Evolutionary conservation across 768 basidiomycete genomes (phyloP), one percentile per base, ranked within the genome.

Genomic region (Lactifluus hygrophoroides): DNA sequence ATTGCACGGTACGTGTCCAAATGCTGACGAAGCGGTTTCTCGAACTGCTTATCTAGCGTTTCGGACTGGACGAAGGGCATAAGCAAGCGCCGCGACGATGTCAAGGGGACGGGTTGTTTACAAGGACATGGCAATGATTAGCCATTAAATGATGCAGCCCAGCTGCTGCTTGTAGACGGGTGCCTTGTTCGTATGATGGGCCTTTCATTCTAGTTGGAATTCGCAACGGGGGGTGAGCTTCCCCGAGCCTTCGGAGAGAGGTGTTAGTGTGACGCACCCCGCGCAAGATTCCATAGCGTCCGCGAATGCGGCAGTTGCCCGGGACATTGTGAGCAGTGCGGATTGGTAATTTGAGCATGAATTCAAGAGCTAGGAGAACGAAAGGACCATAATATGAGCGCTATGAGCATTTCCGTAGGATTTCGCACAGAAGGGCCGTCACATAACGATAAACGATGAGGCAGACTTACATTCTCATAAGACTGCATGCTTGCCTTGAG

Each of bases 81-180:
- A 23, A 40, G 48, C 30, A 25, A 32, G 48, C 3, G 34, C 23
- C 38, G 4, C 25, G 3, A 17, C 3, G 30, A 52, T 19, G 16
- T 38, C 7, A 3, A 17, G 56, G 52, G 35, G 11, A 40, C 54
- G 44, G 46, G 54, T 28, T 45, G 77, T 84, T 60, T 61, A 92
- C 91, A 69, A 97, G 74, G 57, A 97, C 83, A 70, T 93, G 90
- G 81, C 90, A 93, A 64, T 94, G 90, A 69, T 94, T 95, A 50
- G 87, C 85, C 65, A 95, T 85, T 63, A 97, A 80, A 70, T 94
- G 89, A 70, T 95, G 91, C 44, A 97, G 73, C 5, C 94, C 94
- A 19, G 88, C 85, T 27, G 89, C 84, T 28, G 90, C 92, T 67
- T 92, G 89, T 45, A 95, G 74, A 58, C 89, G 79, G 23, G 88